Evolutionary conservation across 164 flowering plant genomes (phyloP).

Genomic region (Nymphaea colorata): DNA sequence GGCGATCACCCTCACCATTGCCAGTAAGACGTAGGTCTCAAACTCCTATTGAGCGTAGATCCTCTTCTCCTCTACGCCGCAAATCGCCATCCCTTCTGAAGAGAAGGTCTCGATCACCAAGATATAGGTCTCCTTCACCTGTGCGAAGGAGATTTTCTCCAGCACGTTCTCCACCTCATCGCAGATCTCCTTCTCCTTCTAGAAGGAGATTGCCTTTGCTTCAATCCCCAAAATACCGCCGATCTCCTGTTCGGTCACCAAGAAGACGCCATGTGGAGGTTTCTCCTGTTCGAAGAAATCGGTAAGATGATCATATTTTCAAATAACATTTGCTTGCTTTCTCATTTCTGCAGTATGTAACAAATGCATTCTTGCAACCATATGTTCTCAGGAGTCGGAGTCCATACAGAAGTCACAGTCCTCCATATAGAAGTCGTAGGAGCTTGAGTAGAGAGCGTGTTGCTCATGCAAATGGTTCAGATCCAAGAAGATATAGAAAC

Average conservation of each 20-base stretch:
- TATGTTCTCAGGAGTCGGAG: slow-evolving; percentile 15
- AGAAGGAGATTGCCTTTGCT: slow-evolving; percentile 7
- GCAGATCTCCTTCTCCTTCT: slow-evolving; percentile 6
- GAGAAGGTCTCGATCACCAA: slow-evolving; percentile 17
- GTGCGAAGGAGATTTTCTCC: slow-evolving; percentile 20
- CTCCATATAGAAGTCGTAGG: slow-evolving; percentile 10
- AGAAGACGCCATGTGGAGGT: slow-evolving; percentile 4
- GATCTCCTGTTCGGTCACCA: slow-evolving; percentile 36
- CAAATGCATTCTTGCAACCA: not conserved
- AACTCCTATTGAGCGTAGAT: not conserved
- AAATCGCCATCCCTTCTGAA: slow-evolving; percentile 11
- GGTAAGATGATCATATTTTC: not conserved
- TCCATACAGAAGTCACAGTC: slow-evolving; percentile 2
- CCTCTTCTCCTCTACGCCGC: not conserved
- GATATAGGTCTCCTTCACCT: slow-evolving; percentile 20
- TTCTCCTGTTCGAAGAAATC: not conserved
- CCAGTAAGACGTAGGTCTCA: not conserved
- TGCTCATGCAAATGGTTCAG: slow-evolving; percentile 14
- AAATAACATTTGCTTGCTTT: too few relatives aligned
- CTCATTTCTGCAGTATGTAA: too few relatives aligned
- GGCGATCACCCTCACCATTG: slow-evolving; percentile 10
- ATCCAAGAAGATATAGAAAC: slow-evolving; percentile 10
- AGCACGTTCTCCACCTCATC: slow-evolving; percentile 14
- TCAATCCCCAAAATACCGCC: slow-evolving; percentile 15
- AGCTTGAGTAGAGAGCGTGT: slow-evolving; percentile 24